These are phyloP conservation scores for Phytophthora nicotianae DNA, from an alignment of 352 stramenopile genomes.

Conservation along the genomic window DNA sequence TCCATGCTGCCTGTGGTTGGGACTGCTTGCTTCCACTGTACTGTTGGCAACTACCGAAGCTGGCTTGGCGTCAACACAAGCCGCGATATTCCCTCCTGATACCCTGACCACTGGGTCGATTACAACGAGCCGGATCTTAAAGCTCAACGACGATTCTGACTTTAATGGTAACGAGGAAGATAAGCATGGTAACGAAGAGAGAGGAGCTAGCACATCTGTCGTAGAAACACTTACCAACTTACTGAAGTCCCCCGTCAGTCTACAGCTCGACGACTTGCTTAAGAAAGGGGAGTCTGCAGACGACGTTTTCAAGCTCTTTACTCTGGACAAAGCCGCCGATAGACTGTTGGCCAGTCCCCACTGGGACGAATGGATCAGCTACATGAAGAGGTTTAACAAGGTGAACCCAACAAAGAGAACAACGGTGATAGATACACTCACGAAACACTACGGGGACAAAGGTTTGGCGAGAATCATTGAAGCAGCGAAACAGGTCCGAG, in stretches of 20 bases:
- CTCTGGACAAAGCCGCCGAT: neutral
- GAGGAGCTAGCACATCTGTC: neutral
- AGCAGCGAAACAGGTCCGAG: slow-evolving; percentile 1
- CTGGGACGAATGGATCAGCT: neutral
- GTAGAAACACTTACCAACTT: neutral
- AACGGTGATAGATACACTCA: neutral
- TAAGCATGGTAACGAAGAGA: neutral
- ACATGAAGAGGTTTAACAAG: neutral
- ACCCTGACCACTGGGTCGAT: neutral
- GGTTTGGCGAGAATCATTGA: neutral
- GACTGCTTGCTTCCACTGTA: neutral
- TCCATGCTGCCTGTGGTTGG: neutral
- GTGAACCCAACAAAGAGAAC: neutral
- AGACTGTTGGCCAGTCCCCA: neutral
- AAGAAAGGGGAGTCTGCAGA: neutral
- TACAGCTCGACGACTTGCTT: neutral
- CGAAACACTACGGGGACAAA: neutral
- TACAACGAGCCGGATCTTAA: neutral
- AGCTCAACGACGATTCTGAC: neutral
- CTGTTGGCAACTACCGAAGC: neutral
- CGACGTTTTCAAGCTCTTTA: neutral
- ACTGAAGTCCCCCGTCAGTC: neutral
- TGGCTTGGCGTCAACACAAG: neutral
- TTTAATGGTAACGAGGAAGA: neutral
- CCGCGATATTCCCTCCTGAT: neutral